phyloP scores from a whole-genome alignment of 2,329 filamentous ascomycete species.

The Monilinia fructigena region DNA sequence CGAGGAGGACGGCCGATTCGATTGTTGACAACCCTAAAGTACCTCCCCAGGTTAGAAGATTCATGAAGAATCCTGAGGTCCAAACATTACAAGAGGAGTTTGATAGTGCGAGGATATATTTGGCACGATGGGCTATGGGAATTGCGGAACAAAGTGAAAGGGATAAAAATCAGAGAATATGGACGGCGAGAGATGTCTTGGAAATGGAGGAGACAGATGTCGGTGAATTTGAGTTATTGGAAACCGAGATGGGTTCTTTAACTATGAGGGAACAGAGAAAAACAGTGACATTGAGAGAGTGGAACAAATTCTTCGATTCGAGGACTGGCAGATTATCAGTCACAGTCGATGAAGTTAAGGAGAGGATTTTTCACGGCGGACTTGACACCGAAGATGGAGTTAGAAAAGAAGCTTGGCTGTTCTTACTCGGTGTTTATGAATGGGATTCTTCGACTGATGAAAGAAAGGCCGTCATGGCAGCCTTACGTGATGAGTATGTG shows the following conservation, averaged over 20 bases:
- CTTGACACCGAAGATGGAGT: slow-evolving; percentile 86
- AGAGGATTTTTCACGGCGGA: slow-evolving; percentile 94
- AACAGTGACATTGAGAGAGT: slow-evolving; percentile 77
- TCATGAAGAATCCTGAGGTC: slow-evolving; percentile 89
- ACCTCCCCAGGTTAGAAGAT: slow-evolving; percentile 79
- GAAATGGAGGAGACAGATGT: slow-evolving; percentile 94
- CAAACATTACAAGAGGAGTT: slow-evolving; percentile 96
- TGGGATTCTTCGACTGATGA: slow-evolving; percentile 92
- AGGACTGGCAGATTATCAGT: slow-evolving; percentile 71
- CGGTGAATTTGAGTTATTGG: slow-evolving; percentile 91
- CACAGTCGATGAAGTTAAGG: slow-evolving; percentile 90
- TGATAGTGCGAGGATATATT: slow-evolving; percentile 89
- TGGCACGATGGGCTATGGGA: slow-evolving; percentile 97
- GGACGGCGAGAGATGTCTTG: slow-evolving; percentile 88
- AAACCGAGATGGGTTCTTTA: slow-evolving; percentile 70
- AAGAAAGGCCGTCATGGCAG: slow-evolving; percentile 77
- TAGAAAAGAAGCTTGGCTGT: slow-evolving; percentile 94
- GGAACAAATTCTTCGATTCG: slow-evolving; percentile 85
- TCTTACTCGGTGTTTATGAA: slow-evolving; percentile 84
- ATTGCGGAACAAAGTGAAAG: slow-evolving; percentile 95
- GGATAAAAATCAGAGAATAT: slow-evolving; percentile 82
- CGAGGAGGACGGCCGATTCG: slow-evolving; percentile 84
- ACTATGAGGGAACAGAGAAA: slow-evolving; percentile 75
- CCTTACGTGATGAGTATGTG: slow-evolving; percentile 87
- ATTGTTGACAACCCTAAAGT: slow-evolving; percentile 87